Evolutionary conservation across 257 asterid genomes (phyloP).

Genomic region (Paraleonurus japonicus): DNA sequence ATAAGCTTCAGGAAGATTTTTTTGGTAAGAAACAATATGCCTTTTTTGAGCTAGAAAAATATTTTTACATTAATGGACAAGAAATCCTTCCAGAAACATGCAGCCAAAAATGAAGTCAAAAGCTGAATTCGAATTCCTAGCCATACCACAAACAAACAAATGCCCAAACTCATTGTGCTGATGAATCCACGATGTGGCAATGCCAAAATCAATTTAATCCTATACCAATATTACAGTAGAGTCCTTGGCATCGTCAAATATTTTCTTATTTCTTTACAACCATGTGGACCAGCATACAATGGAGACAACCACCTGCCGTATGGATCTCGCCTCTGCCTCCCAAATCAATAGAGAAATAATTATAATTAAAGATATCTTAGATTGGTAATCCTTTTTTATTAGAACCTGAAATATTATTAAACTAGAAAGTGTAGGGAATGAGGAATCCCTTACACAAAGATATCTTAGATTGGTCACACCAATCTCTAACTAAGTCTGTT

Average conservation of each 20-base stretch:
- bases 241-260: neutral
- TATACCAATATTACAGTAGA: neutral
- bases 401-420: neutral
- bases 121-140: neutral
- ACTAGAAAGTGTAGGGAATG: neutral
- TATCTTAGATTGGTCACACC: no score
- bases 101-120: neutral
- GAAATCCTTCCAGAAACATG: neutral
- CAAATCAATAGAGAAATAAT: neutral
- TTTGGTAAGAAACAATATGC: neutral
- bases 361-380: conserved; percentile 2
- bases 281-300: neutral
- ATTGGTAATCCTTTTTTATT: neutral
- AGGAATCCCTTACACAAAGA: neutral
- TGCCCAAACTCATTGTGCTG: neutral
- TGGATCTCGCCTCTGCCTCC: neutral
- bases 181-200: neutral
- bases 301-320: neutral
- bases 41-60: neutral
- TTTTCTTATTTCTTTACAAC: neutral
- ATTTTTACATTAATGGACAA: neutral
- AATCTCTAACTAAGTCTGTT: neutral
- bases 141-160: neutral
- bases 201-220: neutral
- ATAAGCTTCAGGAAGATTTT: neutral